A percentile compares a stretch with the other conserved stretches of the same genome.
These are phyloP conservation scores for Ensete glaucum DNA, from an alignment of 176 grass and related monocot species.

Conservation along the genomic window DNA sequence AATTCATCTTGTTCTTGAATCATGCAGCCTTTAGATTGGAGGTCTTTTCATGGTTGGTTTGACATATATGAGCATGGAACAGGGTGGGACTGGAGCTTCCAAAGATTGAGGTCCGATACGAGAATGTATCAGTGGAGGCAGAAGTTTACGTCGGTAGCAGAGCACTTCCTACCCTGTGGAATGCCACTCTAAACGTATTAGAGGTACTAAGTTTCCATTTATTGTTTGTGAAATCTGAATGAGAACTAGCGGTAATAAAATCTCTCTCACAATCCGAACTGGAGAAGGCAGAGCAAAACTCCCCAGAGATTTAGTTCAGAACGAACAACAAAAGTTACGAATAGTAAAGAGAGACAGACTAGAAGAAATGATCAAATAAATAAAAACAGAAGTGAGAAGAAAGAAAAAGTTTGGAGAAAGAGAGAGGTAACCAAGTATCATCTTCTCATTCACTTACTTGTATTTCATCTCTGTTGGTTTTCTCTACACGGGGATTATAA, in stretches of 20 bases:
- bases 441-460: no score
- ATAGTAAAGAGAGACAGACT: background rate
- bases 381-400: background rate
- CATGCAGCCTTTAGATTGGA: background rate
- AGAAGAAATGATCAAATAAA: background rate
- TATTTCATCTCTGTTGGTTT: no score
- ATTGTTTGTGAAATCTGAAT: background rate
- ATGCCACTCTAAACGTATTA: conserved; percentile 36
- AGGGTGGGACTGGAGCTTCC: conserved; percentile 76
- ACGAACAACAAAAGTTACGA: background rate
- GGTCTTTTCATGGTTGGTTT: background rate
- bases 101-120: conserved; percentile 60
- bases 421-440: no score
- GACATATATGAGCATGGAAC: background rate
- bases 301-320: background rate
- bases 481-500: no score
- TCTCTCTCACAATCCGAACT: background rate
- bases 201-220: conserved; percentile 29
- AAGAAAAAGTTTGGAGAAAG: background rate
- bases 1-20: background rate
- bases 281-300: background rate
- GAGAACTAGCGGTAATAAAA: background rate
- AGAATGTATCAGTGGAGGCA: conserved; percentile 48
- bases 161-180: conserved; percentile 55
- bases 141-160: conserved; percentile 39